These are phyloP conservation scores for Lactuca saligna DNA, from an alignment of 129 eudicot species.

Conservation along the genomic window DNA sequence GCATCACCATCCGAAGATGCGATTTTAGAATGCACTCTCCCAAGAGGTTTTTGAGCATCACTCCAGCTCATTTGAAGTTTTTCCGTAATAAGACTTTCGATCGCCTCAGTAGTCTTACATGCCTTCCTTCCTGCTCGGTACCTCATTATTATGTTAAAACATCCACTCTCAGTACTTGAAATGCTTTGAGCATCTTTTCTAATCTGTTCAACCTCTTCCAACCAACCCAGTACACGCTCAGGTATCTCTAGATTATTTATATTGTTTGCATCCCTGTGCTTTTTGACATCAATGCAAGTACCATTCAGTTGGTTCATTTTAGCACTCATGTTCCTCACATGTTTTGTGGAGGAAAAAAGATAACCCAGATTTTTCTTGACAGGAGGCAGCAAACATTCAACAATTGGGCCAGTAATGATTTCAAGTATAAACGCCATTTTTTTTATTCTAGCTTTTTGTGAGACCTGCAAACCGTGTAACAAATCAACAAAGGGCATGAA, in stretches of 20 bases:
- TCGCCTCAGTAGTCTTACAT: neutral
- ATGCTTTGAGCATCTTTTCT: neutral
- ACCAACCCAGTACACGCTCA: slow-evolving; percentile 12
- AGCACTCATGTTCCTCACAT: neutral
- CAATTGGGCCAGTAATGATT: neutral
- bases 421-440: neutral
- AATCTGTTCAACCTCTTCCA: slow-evolving; percentile 13
- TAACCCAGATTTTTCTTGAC: too few species aligned
- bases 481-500: too few species aligned
- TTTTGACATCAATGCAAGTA: slow-evolving; percentile 8
- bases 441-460: neutral
- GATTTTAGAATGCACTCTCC: too few species aligned
- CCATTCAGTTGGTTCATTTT: neutral
- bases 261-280: neutral
- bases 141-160: slow-evolving; percentile 11
- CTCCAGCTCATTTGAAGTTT: neutral
- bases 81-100: neutral
- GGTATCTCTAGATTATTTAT: slow-evolving; percentile 4
- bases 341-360: too few species aligned
- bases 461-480: neutral
- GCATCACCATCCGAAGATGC: too few species aligned
- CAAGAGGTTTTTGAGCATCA: neutral
- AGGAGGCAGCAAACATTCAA: neutral
- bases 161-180: neutral
- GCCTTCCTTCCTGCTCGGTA: neutral